Base-by-base conservation (phyloP, 2,329 filamentous ascomycete species). In the Lachnellula hyalina region DNA sequence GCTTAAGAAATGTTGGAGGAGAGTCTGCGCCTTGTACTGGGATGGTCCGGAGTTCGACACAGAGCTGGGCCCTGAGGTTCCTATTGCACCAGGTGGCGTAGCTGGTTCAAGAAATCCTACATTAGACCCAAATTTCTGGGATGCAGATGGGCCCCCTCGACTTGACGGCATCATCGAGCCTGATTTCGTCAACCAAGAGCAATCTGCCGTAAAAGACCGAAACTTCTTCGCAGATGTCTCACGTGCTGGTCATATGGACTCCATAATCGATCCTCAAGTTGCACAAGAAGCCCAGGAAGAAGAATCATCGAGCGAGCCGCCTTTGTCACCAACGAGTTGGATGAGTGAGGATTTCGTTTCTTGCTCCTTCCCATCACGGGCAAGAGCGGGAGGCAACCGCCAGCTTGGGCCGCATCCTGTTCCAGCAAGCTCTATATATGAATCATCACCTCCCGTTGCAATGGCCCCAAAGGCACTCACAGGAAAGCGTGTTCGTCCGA, bases 1-100 rank as follows among this genome's bases (percentile, higher is more conserved):
- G 71, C 75, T 99, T 59, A 99, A 99, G 71, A 95, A 96, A 69
- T 97, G 94, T 69, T 99, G 94, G 94, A 86, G 92, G 69, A 83
- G 92, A 50, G 89, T 94, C 19, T 97, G 92, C 69, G 85, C 88
- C 0, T 75, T 92, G 53, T 96, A 92, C 69, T 99, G 94, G 93
- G 89, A 96, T 59, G 81, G 81, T 0, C 76, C 83, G 0, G 83
- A 89, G 47, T 85, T 85, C 36, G 78, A 86, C 61, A 74, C 77
- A 1, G 79, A 82, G 45, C 75, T 83, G 12, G 80, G 78, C 14
- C 77, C 84, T 3, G 83, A 89, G 25, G 77, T 82, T 17, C 82
- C 87, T 14, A 87, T 96, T 48, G 70, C 80, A 0, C 90, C 91
- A 4, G 91, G 92, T 40, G 90, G 87, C n/a, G 79, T 85, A 54